A percentile compares a stretch with the other conserved stretches of the same genome.
Evolutionary conservation across 2,329 filamentous ascomycete genomes (phyloP).

Genomic region (Fusarium brevicatenulatum): DNA sequence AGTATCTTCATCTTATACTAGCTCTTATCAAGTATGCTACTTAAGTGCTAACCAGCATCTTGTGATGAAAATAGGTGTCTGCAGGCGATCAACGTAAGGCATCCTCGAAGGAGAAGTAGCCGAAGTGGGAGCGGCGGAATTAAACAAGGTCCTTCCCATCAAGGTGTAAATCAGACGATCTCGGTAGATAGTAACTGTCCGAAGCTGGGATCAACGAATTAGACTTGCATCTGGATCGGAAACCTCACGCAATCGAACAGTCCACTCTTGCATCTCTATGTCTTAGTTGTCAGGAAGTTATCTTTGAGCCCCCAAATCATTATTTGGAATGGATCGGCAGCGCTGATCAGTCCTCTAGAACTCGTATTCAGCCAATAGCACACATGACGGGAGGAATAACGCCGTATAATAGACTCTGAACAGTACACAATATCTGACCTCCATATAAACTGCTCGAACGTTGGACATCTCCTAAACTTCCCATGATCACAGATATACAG

Average conservation of each 20-base stretch:
- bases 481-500: accelerated
- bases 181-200: not conserved
- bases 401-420: not conserved
- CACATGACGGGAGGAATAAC: not conserved
- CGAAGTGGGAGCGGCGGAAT: not conserved
- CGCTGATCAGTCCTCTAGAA: not conserved
- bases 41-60: not conserved
- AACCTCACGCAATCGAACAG: not conserved
- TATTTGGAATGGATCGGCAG: not conserved
- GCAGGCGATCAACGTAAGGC: not conserved
- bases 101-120: not conserved
- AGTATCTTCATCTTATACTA: not conserved
- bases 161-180: not conserved
- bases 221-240: not conserved
- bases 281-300: not conserved
- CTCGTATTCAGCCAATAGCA: not conserved
- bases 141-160: not conserved
- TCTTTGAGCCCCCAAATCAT: not conserved
- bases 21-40: not conserved
- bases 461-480: accelerated
- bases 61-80: not conserved
- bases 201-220: not conserved
- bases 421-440: not conserved
- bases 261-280: too few relatives aligned
- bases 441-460: not conserved